These are phyloP conservation scores for Prunus mume DNA, from an alignment of 306 rosid species.

Conservation along the genomic window DNA sequence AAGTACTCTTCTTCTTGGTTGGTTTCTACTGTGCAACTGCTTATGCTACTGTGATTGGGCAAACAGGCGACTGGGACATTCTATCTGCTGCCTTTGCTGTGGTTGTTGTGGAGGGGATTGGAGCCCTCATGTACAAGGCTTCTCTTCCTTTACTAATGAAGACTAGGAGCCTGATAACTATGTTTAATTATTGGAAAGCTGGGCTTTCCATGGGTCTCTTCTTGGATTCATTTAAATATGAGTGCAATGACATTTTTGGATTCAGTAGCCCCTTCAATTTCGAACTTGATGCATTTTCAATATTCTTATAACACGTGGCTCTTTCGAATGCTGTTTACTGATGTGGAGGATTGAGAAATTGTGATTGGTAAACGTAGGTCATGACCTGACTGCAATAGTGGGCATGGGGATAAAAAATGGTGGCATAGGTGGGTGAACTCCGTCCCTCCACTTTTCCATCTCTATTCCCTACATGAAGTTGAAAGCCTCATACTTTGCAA, in stretches of 20 bases:
- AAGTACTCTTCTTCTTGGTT: constrained; percentile 71
- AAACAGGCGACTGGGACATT: constrained; percentile 98
- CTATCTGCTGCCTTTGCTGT: constrained; percentile 91
- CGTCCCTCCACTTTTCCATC: too few species aligned
- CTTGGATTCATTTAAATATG: constrained; percentile 91
- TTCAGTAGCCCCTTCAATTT: constrained; percentile 28
- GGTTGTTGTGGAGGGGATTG: constrained; percentile 81
- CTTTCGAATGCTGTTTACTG: constrained; percentile 10
- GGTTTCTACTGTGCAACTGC: constrained; percentile 97
- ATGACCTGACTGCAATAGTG: neutral
- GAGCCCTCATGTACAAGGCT: constrained; percentile 81
- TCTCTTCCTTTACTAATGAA: constrained; percentile 57
- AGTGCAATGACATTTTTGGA: constrained; percentile 42
- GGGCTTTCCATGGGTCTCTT: constrained; percentile 92
- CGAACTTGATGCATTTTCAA: constrained; percentile 18
- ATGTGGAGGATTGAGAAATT: neutral
- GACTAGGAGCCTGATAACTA: constrained; percentile 51
- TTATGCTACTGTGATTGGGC: constrained; percentile 92
- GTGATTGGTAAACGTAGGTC: constrained; percentile 5
- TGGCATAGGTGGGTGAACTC: too few species aligned
- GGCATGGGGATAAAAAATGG: neutral
- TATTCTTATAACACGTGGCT: constrained; percentile 20
- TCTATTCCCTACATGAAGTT: neutral
- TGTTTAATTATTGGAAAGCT: constrained; percentile 93
- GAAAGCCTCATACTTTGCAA: neutral